Conservation (phyloP, 352 stramenopile genomes). For the Globisporangium acanthophoron region DNA sequence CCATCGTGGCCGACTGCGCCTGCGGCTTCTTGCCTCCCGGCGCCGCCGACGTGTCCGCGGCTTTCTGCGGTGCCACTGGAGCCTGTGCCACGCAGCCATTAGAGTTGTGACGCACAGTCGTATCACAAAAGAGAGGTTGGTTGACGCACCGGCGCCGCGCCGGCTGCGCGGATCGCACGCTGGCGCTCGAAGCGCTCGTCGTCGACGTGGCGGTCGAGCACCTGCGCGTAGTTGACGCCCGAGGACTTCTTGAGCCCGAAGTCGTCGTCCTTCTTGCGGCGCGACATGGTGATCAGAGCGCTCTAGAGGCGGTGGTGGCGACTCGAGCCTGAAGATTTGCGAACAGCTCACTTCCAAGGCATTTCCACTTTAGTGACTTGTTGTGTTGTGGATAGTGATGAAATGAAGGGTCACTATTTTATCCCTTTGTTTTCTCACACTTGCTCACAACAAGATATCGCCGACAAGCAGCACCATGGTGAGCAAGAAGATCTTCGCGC, state of each 20-base stretch:
- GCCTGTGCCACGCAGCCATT: neutral
- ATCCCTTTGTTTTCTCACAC: neutral
- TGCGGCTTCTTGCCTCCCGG: constrained; percentile 14
- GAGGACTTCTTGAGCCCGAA: constrained; percentile 74
- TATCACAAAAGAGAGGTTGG: neutral
- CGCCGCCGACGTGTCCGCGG: neutral
- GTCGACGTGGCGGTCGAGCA: constrained; percentile 78
- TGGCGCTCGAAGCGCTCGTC: constrained; percentile 81
- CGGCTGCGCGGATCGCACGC: constrained; percentile 36
- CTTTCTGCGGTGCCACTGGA: neutral
- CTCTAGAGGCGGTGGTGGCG: neutral
- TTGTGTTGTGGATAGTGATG: neutral
- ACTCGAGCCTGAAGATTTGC: too few relatives aligned
- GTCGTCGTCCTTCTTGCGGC: constrained; percentile 33
- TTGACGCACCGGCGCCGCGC: constrained; percentile 26
- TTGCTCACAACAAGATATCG: neutral
- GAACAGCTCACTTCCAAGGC: too few relatives aligned
- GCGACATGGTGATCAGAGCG: constrained; percentile 13
- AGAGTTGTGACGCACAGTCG: neutral
- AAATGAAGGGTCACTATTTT: neutral
- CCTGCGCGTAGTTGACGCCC: constrained; percentile 79
- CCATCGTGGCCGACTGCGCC: constrained; percentile 83
- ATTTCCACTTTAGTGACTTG: too few relatives aligned
- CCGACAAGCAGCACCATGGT: constrained; percentile 1
- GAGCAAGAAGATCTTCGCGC: neutral